phyloP scores from a whole-genome alignment of 2,329 filamentous ascomycete species.

The Xylaria sp. region DNA sequence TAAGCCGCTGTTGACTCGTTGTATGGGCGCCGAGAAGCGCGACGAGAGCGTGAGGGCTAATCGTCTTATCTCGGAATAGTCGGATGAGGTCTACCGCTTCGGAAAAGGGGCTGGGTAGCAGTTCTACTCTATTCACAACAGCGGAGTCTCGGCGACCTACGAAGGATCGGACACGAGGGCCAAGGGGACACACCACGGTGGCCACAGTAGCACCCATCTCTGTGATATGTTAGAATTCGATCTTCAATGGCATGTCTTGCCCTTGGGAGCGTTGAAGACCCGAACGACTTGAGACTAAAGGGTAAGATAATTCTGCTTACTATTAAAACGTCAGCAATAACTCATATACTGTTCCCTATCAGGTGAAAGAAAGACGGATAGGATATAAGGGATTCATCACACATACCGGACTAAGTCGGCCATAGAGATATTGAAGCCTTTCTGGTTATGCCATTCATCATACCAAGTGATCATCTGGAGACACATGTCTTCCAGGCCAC shows the following conservation, averaged over 20 bases:
- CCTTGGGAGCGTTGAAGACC: not conserved
- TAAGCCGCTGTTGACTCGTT: constrained; percentile 59
- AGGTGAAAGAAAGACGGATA: not conserved
- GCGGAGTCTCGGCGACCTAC: constrained; percentile 61
- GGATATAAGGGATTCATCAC: not conserved
- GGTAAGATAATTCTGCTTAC: constrained; percentile 11
- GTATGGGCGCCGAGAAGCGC: constrained; percentile 67
- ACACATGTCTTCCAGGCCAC: constrained; percentile 59
- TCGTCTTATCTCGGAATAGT: constrained; percentile 64
- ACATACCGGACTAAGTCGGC: constrained; percentile 61
- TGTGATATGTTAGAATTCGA: constrained; percentile 17
- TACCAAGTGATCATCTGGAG: constrained; percentile 53
- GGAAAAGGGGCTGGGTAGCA: constrained; percentile 57
- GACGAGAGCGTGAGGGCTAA: constrained; percentile 60
- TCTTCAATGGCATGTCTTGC: not conserved
- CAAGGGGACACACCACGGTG: constrained; percentile 57
- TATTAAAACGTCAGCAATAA: not conserved
- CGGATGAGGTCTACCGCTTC: constrained; percentile 59
- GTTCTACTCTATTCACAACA: constrained; percentile 51
- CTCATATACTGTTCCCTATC: not conserved
- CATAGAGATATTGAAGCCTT: constrained; percentile 56
- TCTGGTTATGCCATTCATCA: constrained; percentile 42
- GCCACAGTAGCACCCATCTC: constrained; percentile 62
- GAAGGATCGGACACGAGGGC: constrained; percentile 61
- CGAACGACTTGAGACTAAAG: not conserved